Conservation (phyloP, 345 rosid species). For the Heritiera fomes region DNA sequence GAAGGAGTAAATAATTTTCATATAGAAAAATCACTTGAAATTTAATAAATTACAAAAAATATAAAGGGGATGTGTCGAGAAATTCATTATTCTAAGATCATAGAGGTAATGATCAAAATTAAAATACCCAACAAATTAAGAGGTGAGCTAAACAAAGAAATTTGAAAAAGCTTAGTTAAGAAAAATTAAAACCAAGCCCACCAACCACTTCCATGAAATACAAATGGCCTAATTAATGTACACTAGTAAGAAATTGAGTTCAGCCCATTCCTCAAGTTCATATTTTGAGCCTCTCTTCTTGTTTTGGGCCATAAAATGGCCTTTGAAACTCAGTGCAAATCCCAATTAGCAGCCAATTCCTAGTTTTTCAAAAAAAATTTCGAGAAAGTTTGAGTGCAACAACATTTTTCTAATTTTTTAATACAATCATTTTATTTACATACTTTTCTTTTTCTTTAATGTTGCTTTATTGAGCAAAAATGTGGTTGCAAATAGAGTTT, state of each 20-base stretch:
- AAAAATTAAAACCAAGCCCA: too few relatives aligned
- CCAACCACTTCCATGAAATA: not conserved
- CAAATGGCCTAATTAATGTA: not conserved
- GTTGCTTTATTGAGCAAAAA: too few relatives aligned
- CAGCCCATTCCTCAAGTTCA: not conserved
- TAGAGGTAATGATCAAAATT: too few relatives aligned
- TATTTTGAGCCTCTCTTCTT: not conserved
- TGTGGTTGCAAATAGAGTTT: too few relatives aligned
- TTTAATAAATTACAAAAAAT: not conserved
- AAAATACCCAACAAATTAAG: not conserved
- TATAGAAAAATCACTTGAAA: not conserved
- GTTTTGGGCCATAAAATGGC: not conserved
- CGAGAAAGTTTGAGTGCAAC: too few relatives aligned
- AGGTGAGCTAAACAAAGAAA: not conserved
- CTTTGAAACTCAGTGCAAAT: not conserved
- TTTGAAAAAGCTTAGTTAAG: too few relatives aligned
- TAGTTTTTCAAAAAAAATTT: not conserved
- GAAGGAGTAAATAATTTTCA: not conserved
- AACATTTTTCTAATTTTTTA: too few relatives aligned
- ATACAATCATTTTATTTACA: too few relatives aligned
- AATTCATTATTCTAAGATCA: too few relatives aligned
- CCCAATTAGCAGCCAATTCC: not conserved
- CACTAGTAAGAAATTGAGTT: not conserved
- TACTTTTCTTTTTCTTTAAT: too few relatives aligned
- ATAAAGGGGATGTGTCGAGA: too few relatives aligned